These are phyloP conservation scores for Diaporthe eres DNA, from an alignment of 2,329 filamentous ascomycete genomes.

Conservation along the genomic window DNA sequence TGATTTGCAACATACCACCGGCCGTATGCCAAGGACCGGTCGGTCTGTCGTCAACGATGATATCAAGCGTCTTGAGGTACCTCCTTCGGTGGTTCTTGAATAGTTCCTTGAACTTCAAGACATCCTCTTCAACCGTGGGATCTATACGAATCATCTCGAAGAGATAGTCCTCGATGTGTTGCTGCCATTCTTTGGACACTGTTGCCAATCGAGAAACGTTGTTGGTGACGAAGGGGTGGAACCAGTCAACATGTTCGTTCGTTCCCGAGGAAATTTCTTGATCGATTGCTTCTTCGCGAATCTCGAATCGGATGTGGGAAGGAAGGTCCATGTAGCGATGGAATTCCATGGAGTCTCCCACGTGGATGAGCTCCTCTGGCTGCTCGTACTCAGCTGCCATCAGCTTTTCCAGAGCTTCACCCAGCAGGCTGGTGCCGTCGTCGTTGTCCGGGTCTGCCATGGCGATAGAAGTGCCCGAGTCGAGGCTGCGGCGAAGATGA, in stretches of 20 bases:
- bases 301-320: background rate
- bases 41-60: background rate
- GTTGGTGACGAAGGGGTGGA: background rate
- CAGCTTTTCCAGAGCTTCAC: background rate
- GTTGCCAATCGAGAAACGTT: background rate
- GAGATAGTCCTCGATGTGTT: background rate
- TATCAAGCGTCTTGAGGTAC: background rate
- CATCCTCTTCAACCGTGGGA: background rate
- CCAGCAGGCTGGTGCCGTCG: background rate
- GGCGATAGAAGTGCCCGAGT: no score
- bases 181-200: background rate
- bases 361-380: background rate
- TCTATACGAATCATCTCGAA: background rate
- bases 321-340: background rate
- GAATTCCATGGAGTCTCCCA: background rate
- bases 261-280: background rate
- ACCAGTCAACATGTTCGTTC: no score
- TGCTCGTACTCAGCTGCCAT: background rate
- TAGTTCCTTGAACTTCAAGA: background rate
- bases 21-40: background rate
- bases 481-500: no score
- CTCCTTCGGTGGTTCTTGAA: background rate
- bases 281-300: background rate
- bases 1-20: background rate
- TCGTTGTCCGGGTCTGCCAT: no score